Conservation (phyloP, 2,329 filamentous ascomycete genomes). For the Trichoderma sp. region DNA sequence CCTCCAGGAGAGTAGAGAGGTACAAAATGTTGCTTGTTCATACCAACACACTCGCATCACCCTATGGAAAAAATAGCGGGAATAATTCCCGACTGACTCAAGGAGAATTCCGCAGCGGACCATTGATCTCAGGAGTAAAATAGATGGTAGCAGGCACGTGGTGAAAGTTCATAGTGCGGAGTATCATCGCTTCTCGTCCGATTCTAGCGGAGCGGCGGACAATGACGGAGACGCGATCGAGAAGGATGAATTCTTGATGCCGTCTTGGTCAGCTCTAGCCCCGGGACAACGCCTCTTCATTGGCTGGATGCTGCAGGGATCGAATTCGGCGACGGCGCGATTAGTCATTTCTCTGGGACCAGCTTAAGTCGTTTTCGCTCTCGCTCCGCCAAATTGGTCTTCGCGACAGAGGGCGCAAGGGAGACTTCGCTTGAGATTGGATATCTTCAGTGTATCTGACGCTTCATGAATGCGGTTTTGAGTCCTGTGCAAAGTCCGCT, state of each 20-base stretch:
- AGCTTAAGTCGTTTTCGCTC: neutral
- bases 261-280: neutral
- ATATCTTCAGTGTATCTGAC: neutral
- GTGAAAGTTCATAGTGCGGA: neutral
- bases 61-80: too few species aligned
- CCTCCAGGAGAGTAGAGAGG: too few species aligned
- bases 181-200: neutral
- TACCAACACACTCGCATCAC: too few species aligned
- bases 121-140: neutral
- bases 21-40: too few species aligned
- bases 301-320: neutral
- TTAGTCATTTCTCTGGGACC: neutral
- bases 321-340: neutral
- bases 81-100: too few species aligned
- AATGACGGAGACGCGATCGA: neutral
- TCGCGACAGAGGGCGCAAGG: neutral
- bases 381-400: neutral
- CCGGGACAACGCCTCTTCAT: neutral
- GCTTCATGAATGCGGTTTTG: neutral
- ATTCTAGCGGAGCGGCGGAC: slow-evolving; percentile 2
- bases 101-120: neutral
- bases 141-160: neutral
- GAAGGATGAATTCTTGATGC: neutral
- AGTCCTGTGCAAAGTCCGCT: neutral
- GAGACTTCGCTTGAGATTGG: neutral